A percentile compares a stretch with the other conserved stretches of the same genome.
Evolutionary conservation across 768 basidiomycete genomes (phyloP).

Genomic region (Glaciozyma antarctica): DNA sequence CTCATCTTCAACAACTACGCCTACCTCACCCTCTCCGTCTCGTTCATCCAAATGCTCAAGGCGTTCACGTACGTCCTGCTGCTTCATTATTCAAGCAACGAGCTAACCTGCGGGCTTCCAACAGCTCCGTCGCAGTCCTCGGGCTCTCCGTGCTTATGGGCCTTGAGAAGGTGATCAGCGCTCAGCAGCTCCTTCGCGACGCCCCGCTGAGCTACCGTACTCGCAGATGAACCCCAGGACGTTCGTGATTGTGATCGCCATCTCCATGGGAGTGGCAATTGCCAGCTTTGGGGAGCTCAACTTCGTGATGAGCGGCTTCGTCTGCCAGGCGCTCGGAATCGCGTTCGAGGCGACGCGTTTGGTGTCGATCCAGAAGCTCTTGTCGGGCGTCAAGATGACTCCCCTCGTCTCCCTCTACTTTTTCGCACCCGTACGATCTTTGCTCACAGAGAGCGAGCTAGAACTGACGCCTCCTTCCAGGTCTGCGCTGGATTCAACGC

Average conservation of each 20-base stretch:
- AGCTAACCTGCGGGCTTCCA: background rate
- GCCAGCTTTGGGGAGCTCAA: conserved; percentile 79
- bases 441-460: background rate
- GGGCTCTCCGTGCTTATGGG: conserved; percentile 84
- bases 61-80: conserved; percentile 75
- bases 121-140: conserved; percentile 31
- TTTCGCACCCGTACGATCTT: conserved; percentile 17
- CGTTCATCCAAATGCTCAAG: conserved; percentile 84
- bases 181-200: background rate
- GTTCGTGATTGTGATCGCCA: conserved; percentile 74
- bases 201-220: background rate
- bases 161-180: conserved; percentile 66
- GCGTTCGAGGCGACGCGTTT: conserved; percentile 84
- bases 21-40: conserved; percentile 79
- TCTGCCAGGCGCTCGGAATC: conserved; percentile 78
- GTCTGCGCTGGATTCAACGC: conserved; percentile 85
- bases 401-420: conserved; percentile 84
- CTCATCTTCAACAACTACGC: conserved; percentile 86
- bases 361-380: conserved; percentile 84
- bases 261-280: conserved; percentile 78
- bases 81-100: background rate
- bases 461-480: background rate
- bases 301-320: conserved; percentile 79
- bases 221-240: conserved; percentile 48
- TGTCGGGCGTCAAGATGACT: conserved; percentile 96